A percentile compares a stretch with the other conserved stretches of the same genome.
Evolutionary conservation across 1,139 yeast species (phyloP).

Genomic region (Protomyces lactucae-debilis): DNA sequence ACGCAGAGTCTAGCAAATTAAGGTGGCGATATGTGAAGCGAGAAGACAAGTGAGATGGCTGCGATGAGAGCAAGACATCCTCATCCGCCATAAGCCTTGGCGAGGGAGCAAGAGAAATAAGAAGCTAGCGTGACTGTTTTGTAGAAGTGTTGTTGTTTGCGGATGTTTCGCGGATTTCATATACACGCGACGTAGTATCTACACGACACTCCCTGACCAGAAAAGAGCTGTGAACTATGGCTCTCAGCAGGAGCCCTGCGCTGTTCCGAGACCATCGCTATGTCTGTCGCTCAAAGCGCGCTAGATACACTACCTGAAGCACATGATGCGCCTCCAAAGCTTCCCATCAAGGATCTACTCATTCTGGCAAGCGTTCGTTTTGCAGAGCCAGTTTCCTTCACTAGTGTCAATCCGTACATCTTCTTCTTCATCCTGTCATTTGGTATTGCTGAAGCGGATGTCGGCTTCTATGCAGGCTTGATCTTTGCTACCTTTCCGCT

Average conservation of each 20-base stretch:
- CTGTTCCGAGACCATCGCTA: too few relatives aligned
- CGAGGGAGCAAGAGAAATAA: too few relatives aligned
- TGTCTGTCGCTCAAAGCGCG: too few relatives aligned
- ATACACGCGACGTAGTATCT: too few relatives aligned
- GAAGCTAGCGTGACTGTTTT: too few relatives aligned
- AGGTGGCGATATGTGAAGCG: constrained; percentile 16
- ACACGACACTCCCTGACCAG: too few relatives aligned
- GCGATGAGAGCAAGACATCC: not conserved
- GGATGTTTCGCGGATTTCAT: too few relatives aligned
- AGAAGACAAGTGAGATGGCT: not conserved
- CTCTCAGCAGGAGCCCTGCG: too few relatives aligned
- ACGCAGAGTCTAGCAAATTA: constrained; percentile 7
- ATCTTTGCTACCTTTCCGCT: constrained; percentile 28
- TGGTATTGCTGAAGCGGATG: constrained; percentile 48
- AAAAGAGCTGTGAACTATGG: too few relatives aligned
- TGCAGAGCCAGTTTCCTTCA: constrained; percentile 60
- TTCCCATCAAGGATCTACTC: not conserved
- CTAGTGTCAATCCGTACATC: constrained; percentile 59
- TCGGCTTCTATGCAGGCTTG: constrained; percentile 48
- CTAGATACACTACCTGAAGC: not conserved
- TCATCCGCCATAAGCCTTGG: not conserved
- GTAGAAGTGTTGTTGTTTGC: too few relatives aligned
- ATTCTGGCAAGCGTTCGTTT: constrained; percentile 41
- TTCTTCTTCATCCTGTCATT: constrained; percentile 61
- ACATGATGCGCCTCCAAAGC: not conserved